Evolutionary conservation across 257 asterid genomes (phyloP).

Genomic region (Solanum tacnaense): DNA sequence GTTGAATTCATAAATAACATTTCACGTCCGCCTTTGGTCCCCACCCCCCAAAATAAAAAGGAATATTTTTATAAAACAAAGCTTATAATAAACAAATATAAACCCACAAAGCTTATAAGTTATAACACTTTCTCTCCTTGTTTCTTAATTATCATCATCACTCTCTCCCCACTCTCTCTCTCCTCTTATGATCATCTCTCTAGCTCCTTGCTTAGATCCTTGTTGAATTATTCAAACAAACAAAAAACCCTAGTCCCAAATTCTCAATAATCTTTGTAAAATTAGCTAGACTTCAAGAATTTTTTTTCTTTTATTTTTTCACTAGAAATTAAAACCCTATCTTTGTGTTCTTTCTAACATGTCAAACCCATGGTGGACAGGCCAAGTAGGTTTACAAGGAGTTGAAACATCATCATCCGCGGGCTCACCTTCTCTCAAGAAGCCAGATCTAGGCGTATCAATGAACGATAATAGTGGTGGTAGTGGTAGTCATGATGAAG

Average conservation of each 20-base stretch:
- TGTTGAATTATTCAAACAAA: slow-evolving; percentile 11
- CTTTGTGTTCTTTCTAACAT: slow-evolving; percentile 4
- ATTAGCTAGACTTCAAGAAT: not conserved
- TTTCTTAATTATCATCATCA: not conserved
- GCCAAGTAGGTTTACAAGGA: slow-evolving; percentile 38
- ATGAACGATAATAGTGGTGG: slow-evolving; percentile 24
- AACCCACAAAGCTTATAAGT: not conserved
- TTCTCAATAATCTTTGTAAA: not conserved
- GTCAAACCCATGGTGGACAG: slow-evolving; percentile 66
- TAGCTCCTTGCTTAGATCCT: slow-evolving; percentile 2
- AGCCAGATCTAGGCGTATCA: slow-evolving; percentile 47
- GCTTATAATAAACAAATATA: not conserved
- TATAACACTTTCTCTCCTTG: not conserved
- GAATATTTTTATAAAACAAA: not conserved
- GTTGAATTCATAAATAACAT: not conserved
- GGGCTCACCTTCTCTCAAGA: slow-evolving; percentile 20
- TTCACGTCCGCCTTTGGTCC: not conserved
- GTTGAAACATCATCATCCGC: slow-evolving; percentile 27
- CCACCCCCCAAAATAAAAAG: not conserved
- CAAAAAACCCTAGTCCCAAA: not conserved
- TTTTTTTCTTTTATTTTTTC: not conserved
- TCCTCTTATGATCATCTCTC: not conserved
- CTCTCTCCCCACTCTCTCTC: not conserved
- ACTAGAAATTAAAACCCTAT: not conserved
- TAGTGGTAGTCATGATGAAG: slow-evolving; percentile 18